Conservation (phyloP, 176 grass and related monocot genomes). For the Urochloa ruziziensis region DNA sequence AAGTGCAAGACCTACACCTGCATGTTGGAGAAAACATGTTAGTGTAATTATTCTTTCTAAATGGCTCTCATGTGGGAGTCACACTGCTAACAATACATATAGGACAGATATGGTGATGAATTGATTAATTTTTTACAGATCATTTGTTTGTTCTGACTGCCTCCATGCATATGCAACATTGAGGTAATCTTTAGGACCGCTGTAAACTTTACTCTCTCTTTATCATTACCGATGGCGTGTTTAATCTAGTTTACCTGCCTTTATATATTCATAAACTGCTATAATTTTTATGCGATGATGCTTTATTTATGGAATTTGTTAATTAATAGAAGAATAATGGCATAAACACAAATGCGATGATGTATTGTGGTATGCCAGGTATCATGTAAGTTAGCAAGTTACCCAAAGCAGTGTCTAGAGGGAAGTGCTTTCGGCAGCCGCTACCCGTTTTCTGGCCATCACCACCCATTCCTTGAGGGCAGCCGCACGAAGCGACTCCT, state of each 20-base stretch:
- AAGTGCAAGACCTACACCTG: constrained; percentile 35
- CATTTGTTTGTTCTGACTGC: too few relatives aligned
- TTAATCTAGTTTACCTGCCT: neutral
- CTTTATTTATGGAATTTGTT: neutral
- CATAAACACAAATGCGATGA: neutral
- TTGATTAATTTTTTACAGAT: too few relatives aligned
- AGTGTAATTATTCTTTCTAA: neutral
- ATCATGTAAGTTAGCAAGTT: neutral
- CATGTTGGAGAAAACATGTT: neutral
- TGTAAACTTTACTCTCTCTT: neutral
- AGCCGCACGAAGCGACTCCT: neutral
- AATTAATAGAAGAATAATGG: too few relatives aligned
- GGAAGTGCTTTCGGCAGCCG: neutral
- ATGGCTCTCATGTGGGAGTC: neutral
- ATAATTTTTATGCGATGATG: neutral
- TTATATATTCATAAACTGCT: neutral
- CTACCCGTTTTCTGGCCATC: neutral
- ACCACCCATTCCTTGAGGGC: constrained; percentile 2
- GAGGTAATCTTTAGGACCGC: neutral
- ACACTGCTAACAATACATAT: neutral
- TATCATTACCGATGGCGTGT: neutral
- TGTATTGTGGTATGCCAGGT: neutral
- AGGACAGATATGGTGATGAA: too few relatives aligned
- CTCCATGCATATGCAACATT: too few relatives aligned
- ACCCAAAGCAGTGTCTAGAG: constrained; percentile 17